Conservation (phyloP, 2,329 filamentous ascomycete genomes). For the Beauveria varroae region DNA sequence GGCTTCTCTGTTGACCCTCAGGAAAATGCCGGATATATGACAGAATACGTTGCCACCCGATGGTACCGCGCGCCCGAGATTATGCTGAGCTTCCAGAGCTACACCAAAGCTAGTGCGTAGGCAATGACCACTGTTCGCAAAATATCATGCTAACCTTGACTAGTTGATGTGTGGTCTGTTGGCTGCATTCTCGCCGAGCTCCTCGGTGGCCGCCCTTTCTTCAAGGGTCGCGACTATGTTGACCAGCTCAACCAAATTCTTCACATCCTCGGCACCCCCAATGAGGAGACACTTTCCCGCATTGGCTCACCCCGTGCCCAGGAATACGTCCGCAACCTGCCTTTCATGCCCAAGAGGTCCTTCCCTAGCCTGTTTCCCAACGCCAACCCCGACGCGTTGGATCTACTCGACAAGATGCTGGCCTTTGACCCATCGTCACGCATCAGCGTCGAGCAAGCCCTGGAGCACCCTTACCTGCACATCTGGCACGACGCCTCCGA, state of each 20-base stretch:
- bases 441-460: slow-evolving; percentile 88
- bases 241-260: slow-evolving; percentile 99
- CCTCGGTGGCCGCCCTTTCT: slow-evolving; percentile 92
- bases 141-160: not conserved
- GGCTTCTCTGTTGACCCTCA: slow-evolving; percentile 96
- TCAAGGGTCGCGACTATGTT: slow-evolving; percentile 98
- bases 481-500: slow-evolving; percentile 99
- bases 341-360: slow-evolving; percentile 86
- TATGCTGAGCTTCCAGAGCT: slow-evolving; percentile 99
- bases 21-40: slow-evolving; percentile 99
- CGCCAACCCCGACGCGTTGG: slow-evolving; percentile 91
- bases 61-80: slow-evolving; percentile 96
- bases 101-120: slow-evolving; percentile 97
- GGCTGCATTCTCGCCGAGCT: slow-evolving; percentile 96
- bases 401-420: slow-evolving; percentile 93
- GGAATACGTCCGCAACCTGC: slow-evolving; percentile 95
- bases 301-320: slow-evolving; percentile 94
- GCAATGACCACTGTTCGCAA: too few relatives aligned
- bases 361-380: slow-evolving; percentile 86
- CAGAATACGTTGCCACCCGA: slow-evolving; percentile 94
- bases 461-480: slow-evolving; percentile 92
- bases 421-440: slow-evolving; percentile 92
- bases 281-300: slow-evolving; percentile 85
- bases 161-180: slow-evolving; percentile 98
- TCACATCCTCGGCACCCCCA: slow-evolving; percentile 93